A percentile compares a stretch with the other conserved stretches of the same genome.
Conservation (phyloP, 1,284 basidiomycete species). For the Retiboletus flavoniger region DNA sequence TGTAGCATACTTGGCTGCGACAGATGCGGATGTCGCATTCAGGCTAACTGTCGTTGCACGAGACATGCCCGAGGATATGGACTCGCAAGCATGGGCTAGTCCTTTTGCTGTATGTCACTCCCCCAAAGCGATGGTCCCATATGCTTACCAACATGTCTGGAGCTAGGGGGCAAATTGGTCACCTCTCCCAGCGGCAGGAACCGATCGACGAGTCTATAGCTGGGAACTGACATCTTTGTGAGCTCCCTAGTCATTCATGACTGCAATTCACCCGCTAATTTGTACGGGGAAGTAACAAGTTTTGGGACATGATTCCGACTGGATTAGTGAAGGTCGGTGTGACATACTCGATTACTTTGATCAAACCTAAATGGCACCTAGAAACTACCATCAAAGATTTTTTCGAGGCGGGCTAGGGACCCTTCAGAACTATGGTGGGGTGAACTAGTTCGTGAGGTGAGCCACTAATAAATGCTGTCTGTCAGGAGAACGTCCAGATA, state of each 20-base stretch:
- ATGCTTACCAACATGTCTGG: not conserved
- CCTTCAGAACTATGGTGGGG: slow-evolving; percentile 50
- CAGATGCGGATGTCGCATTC: slow-evolving; percentile 30
- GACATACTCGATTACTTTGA: slow-evolving; percentile 11
- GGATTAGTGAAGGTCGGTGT: slow-evolving; percentile 43
- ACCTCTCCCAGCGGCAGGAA: slow-evolving; percentile 53
- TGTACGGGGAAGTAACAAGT: slow-evolving; percentile 40
- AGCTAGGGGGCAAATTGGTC: slow-evolving; percentile 66
- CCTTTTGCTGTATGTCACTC: slow-evolving; percentile 63
- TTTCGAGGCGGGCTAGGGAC: slow-evolving; percentile 33
- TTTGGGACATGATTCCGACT: slow-evolving; percentile 49
- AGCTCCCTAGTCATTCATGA: slow-evolving; percentile 16
- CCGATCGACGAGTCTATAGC: slow-evolving; percentile 36
- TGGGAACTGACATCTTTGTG: slow-evolving; percentile 50
- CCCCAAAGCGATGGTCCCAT: not conserved
- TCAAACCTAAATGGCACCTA: slow-evolving; percentile 25
- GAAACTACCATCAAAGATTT: slow-evolving; percentile 46
- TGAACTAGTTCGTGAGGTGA: slow-evolving; percentile 50
- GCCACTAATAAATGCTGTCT: slow-evolving; percentile 13
- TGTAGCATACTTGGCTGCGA: slow-evolving; percentile 41
- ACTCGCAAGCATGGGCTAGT: slow-evolving; percentile 60
- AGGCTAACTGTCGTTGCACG: slow-evolving; percentile 61
- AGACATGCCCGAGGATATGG: slow-evolving; percentile 62
- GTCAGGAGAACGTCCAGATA: not conserved
- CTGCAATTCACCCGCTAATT: not conserved